Evolutionary conservation across 495 filamentous ascomycete genomes (phyloP), one percentile per base, ranked within the genome.

Genomic region (Penicillium psychrofluorescens): DNA sequence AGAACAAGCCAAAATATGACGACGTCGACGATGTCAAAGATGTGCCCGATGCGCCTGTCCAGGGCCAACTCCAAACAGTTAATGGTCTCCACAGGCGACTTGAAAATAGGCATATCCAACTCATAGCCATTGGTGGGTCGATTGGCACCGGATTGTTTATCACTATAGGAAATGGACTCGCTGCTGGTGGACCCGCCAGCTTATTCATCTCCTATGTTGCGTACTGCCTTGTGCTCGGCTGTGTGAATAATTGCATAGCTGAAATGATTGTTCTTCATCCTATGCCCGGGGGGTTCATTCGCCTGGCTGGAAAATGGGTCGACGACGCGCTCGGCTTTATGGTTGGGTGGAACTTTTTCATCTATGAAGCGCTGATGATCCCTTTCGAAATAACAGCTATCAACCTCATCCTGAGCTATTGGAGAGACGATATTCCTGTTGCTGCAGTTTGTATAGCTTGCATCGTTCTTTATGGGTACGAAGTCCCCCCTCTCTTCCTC

Each of bases 321-420:
- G 74, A 78, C 44, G 67, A 69, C 14, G 69, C 74, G 11, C 65
- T 70, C 56, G 75, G 75, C 11, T 77, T 77, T 47, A 64, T 68
- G 46, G 67, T 68, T 28, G 73, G 71, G 3, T 79, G 74, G 74
- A 74, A 77, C 43, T 88, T 88, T 56, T 65, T 86, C 44, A 76
- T 85, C 41, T 59, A 62, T 46, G 77, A 84, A 54, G 83, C 81
- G 0, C 69, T 77, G 22, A 61, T 83, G 5, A 79, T 88, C 14
- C 84, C 84, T 0, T 88, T 85, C 51, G 84, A 88, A 55, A 79
- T 88, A 35, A 75, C 77, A 4, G 82, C 84, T 10, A 76, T 84
- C 47, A 84, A 81, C 44, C 57, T 85, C 34, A 77, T 88, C n/a
- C 65, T 87, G 16, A 71, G 71, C 10, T 88, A 75, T 50, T 88